Conservation (phyloP, 768 basidiomycete genomes). For the Butyriboletus loyo region DNA sequence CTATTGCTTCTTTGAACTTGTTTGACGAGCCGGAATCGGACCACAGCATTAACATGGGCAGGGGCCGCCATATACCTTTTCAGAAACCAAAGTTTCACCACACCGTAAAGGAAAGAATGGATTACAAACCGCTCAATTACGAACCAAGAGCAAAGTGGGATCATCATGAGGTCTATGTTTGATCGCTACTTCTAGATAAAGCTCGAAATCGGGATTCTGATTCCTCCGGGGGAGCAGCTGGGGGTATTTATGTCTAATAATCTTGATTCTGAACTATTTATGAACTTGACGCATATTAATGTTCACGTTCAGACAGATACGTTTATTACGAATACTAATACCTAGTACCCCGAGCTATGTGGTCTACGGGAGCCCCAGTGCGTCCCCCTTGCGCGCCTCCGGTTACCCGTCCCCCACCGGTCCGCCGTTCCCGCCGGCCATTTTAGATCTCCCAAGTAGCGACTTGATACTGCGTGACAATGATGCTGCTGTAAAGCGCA, state of each 20-base stretch:
- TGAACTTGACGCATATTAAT: neutral
- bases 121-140: slow-evolving; percentile 47
- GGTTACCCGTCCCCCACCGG: too few relatives aligned
- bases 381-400: too few relatives aligned
- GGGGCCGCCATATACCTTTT: slow-evolving; percentile 49
- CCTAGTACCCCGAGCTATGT: too few relatives aligned
- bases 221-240: neutral
- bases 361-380: too few relatives aligned
- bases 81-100: slow-evolving; percentile 55
- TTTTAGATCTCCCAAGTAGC: too few relatives aligned
- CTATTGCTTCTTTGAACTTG: neutral
- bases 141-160: slow-evolving; percentile 54
- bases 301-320: neutral
- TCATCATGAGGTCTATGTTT: slow-evolving; percentile 45
- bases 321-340: neutral
- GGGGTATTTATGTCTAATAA: neutral
- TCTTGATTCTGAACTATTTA: neutral
- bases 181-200: neutral
- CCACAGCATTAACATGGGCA: slow-evolving; percentile 46
- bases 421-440: too few relatives aligned
- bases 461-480: too few relatives aligned
- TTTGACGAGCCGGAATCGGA: neutral
- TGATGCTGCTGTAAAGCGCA: too few relatives aligned
- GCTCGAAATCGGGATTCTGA: neutral
- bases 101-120: slow-evolving; percentile 60